Conservation (phyloP, 1,284 basidiomycete genomes). For the Lentinus polychrous region DNA sequence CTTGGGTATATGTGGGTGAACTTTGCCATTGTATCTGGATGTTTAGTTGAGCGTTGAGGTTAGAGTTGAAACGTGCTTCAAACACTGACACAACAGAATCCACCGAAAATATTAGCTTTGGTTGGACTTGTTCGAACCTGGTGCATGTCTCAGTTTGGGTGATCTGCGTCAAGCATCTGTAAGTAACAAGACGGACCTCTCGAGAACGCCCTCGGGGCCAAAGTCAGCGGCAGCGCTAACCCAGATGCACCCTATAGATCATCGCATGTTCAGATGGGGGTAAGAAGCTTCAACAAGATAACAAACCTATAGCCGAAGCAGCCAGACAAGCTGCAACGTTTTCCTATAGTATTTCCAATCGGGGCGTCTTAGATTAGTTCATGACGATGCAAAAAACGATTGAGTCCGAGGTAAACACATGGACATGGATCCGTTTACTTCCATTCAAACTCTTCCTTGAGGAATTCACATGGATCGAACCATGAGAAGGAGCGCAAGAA, state of each 20-base stretch:
- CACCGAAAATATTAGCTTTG: conserved; percentile 66
- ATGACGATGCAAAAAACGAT: too few species aligned
- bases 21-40: conserved; percentile 61
- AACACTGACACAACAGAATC: conserved; percentile 58
- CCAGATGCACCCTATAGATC: conserved; percentile 55
- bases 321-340: conserved; percentile 73
- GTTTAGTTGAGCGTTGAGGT: conserved; percentile 1
- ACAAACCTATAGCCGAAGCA: conserved; percentile 58
- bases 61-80: neutral
- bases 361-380: too few species aligned
- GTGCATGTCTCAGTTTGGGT: neutral
- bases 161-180: neutral
- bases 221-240: conserved; percentile 86
- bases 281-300: neutral
- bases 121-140: conserved; percentile 71
- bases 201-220: conserved; percentile 75
- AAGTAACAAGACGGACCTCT: conserved; percentile 52
- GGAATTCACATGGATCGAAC: too few species aligned
- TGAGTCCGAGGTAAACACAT: too few species aligned
- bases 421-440: too few species aligned
- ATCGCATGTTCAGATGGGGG: neutral
- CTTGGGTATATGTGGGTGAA: conserved; percentile 66
- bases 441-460: too few species aligned
- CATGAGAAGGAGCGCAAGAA: too few species aligned
- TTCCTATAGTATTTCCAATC: conserved; percentile 36